Evolutionary conservation across 164 flowering plant species (phyloP).

Genomic region (Piper longum): DNA sequence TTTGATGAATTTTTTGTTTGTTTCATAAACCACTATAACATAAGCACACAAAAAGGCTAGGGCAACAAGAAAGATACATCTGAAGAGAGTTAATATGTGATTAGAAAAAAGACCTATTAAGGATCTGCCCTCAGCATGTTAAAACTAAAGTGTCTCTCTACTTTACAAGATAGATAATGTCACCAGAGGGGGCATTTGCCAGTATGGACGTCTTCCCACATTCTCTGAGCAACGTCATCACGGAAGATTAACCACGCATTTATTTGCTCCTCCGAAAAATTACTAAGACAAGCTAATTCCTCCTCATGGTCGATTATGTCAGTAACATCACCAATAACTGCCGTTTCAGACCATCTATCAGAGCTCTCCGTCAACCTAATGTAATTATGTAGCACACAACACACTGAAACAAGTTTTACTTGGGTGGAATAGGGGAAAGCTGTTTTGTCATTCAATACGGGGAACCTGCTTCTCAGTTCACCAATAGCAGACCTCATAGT

Average conservation of each 20-base stretch:
- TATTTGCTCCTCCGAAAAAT: not conserved
- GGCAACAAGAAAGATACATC: too few relatives aligned
- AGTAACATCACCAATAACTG: not conserved
- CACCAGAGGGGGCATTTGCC: not conserved
- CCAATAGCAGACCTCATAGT: not conserved
- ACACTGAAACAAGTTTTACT: not conserved
- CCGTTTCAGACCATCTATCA: not conserved
- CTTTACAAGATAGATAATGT: too few relatives aligned
- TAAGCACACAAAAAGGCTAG: too few relatives aligned
- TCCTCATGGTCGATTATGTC: not conserved
- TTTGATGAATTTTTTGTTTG: too few relatives aligned
- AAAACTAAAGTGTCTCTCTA: too few relatives aligned
- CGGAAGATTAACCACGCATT: not conserved
- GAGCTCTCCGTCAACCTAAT: not conserved
- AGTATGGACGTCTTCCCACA: not conserved
- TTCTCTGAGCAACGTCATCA: not conserved
- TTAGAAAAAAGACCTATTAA: too few relatives aligned
- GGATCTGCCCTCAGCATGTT: too few relatives aligned
- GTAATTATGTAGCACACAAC: conserved; percentile 2
- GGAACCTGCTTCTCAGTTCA: not conserved
- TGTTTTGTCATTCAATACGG: not conserved
- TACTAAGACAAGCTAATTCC: not conserved
- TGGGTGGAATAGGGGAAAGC: conserved; percentile 1
- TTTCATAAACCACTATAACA: too few relatives aligned
- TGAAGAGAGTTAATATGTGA: too few relatives aligned